These are phyloP conservation scores for Marasmius sp. DNA, from an alignment of 1,284 basidiomycete genomes.

Conservation along the genomic window DNA sequence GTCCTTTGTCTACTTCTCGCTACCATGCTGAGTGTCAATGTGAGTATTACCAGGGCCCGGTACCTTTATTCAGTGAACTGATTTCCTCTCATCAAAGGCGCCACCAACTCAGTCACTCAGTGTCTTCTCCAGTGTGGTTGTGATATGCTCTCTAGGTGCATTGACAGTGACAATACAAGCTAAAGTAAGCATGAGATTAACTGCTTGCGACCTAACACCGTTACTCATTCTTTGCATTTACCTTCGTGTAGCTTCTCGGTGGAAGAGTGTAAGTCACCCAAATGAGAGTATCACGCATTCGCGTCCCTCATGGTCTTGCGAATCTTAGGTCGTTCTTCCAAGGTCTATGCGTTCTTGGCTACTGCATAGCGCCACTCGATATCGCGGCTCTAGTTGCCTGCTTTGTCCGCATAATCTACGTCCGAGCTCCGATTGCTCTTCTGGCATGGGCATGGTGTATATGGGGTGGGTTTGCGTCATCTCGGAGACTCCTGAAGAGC, in stretches of 20 bases:
- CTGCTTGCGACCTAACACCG: neutral
- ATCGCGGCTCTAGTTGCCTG: slow-evolving; percentile 86
- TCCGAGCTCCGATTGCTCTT: slow-evolving; percentile 82
- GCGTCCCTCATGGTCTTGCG: slow-evolving; percentile 1
- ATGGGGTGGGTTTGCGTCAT: slow-evolving; percentile 82
- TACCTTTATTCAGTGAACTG: neutral
- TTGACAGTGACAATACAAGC: slow-evolving; percentile 91
- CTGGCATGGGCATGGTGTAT: slow-evolving; percentile 92
- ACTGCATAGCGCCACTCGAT: slow-evolving; percentile 88
- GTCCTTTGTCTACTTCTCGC: slow-evolving; percentile 83
- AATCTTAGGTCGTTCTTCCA: slow-evolving; percentile 87
- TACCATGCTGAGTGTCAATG: slow-evolving; percentile 87
- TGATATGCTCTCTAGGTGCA: slow-evolving; percentile 87
- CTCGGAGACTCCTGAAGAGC: neutral
- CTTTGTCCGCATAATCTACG: slow-evolving; percentile 83
- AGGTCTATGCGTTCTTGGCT: slow-evolving; percentile 88
- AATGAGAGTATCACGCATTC: neutral
- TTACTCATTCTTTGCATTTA: neutral
- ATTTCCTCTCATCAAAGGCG: slow-evolving; percentile 54
- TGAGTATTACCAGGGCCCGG: slow-evolving; percentile 34
- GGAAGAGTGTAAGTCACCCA: slow-evolving; percentile 77
- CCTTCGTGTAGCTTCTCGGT: slow-evolving; percentile 83
- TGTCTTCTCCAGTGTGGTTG: slow-evolving; percentile 90
- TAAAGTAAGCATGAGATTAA: slow-evolving; percentile 56
- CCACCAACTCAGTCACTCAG: slow-evolving; percentile 81